Evolutionary conservation across 164 flowering plant species (phyloP), one percentile per base, ranked within the genome.

Genomic region (Platanus orientalis): DNA sequence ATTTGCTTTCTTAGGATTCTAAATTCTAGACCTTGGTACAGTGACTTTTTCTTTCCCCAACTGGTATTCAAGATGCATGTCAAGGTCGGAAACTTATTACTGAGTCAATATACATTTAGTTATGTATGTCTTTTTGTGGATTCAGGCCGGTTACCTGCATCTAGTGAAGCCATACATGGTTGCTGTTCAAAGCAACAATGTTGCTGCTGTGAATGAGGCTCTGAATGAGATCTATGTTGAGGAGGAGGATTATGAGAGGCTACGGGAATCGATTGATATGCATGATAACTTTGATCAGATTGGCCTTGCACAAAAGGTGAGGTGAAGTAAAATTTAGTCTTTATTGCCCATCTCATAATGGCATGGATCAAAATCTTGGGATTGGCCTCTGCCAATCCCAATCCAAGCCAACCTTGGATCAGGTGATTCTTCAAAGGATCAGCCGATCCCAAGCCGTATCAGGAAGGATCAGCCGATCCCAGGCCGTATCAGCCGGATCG

Each of bases 131-230:
- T 60, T 51, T 16, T 57, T 64, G 19, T 50, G 68, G 59, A 32
- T 73, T 59, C 76, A 95, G 99, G 99, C 97, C 25, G 99, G 97
- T 61, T 84, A 88, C 68, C 71, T 95, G 61, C 92, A 70, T 69
- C 94, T 95, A 70, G 86, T 95, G 62, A 95, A 92, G 82, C 99
- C 99, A 67, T 95, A 95, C 77, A 95, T 95, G 99, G 80, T 92
- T 68, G 97, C 97, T 11, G 99, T 95, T 60, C 99, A 95, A 67
- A 95, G 99, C 80, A 92, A 90, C 70, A 89, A 92, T 75, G 91
- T 92, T 3, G 71, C 91, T 65, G 96, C 99, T 57, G 99, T 95
- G 57, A 95, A 95, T 79, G 97, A 92, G 75, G 97, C 99, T 57
- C 67, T 91, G 80, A 91, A 91, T 74, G 90, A 72, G 70, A 91